A percentile compares a stretch with the other conserved stretches of the same genome.
Conservation (phyloP, 2,329 filamentous ascomycete species). For the Stenocarpella maydis region DNA sequence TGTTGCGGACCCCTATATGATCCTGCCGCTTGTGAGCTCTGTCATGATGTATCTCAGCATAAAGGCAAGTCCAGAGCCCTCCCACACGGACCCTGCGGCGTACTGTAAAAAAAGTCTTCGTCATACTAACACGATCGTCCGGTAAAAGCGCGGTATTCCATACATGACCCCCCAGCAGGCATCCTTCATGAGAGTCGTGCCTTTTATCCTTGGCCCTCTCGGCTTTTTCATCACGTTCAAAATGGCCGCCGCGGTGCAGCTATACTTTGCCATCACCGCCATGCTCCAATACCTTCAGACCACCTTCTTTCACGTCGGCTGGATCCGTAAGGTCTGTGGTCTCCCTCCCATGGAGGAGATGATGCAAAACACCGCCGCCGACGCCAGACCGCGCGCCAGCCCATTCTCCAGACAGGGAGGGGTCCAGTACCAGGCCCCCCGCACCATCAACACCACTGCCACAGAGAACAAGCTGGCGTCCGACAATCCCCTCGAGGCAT, state of each 20-base stretch:
- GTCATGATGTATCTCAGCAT: slow-evolving; percentile 65
- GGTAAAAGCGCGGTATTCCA: slow-evolving; percentile 43
- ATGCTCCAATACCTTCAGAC: slow-evolving; percentile 52
- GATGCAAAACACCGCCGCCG: slow-evolving; percentile 1
- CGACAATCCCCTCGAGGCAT: slow-evolving; percentile 19
- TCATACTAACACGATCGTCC: slow-evolving; percentile 27
- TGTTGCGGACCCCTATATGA: slow-evolving; percentile 76
- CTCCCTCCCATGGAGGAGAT: slow-evolving; percentile 45
- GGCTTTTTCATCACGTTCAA: slow-evolving; percentile 54
- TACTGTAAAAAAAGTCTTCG: not conserved
- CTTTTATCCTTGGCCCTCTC: slow-evolving; percentile 46
- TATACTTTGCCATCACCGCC: slow-evolving; percentile 65
- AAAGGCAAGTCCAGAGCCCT: slow-evolving; percentile 55
- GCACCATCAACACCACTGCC: slow-evolving; percentile 41
- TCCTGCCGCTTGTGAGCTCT: slow-evolving; percentile 73
- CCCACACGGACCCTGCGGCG: not conserved
- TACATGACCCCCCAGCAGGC: slow-evolving; percentile 45
- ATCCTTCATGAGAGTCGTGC: slow-evolving; percentile 44
- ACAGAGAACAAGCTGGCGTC: not conserved
- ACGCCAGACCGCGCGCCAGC: slow-evolving; percentile 13
- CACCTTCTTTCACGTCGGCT: slow-evolving; percentile 50
- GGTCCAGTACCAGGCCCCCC: slow-evolving; percentile 45
- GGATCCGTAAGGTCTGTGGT: slow-evolving; percentile 48
- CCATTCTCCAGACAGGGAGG: slow-evolving; percentile 22
- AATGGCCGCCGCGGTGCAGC: slow-evolving; percentile 60